These are phyloP conservation scores for Vanderwaltozyma verrucispora DNA, from an alignment of 805 yeast genomes.

Conservation along the genomic window DNA sequence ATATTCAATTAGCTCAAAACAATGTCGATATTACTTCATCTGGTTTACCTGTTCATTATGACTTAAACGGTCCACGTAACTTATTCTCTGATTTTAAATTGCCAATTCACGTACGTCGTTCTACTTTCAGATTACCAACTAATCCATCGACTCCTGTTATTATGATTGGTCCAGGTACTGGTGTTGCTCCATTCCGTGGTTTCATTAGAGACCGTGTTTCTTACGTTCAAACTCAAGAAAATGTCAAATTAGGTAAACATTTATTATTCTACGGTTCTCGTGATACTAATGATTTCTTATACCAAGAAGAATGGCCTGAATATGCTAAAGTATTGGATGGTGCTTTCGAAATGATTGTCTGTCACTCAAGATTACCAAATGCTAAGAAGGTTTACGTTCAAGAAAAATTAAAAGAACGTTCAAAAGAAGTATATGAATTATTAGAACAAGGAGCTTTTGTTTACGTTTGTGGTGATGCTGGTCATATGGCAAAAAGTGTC, in stretches of 20 bases:
- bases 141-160: constrained; percentile 77
- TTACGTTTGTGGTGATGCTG: constrained; percentile 97
- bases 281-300: constrained; percentile 74
- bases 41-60: constrained; percentile 43
- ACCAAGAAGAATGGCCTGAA: constrained; percentile 81
- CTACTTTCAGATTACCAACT: constrained; percentile 87
- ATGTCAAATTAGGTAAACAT: constrained; percentile 53
- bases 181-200: constrained; percentile 97
- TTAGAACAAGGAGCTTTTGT: constrained; percentile 74
- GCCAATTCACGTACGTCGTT: constrained; percentile 90
- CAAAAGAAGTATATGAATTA: constrained; percentile 31
- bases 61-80: constrained; percentile 80
- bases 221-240: constrained; percentile 33
- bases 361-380: constrained; percentile 69
- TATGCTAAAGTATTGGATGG: constrained; percentile 51
- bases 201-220: constrained; percentile 80
- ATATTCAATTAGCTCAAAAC: constrained; percentile 54
- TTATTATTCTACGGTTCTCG: constrained; percentile 84
- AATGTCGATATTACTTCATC: constrained; percentile 26
- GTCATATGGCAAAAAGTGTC: constrained; percentile 91
- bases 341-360: constrained; percentile 62
- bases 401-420: constrained; percentile 51
- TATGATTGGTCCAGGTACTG: constrained; percentile 97
- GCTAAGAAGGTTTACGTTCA: constrained; percentile 71
- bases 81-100: constrained; percentile 39